Evolutionary conservation across 2,329 filamentous ascomycete species (phyloP), one percentile per base, ranked within the genome.

Genomic region (Aspergillus quadricinctus): DNA sequence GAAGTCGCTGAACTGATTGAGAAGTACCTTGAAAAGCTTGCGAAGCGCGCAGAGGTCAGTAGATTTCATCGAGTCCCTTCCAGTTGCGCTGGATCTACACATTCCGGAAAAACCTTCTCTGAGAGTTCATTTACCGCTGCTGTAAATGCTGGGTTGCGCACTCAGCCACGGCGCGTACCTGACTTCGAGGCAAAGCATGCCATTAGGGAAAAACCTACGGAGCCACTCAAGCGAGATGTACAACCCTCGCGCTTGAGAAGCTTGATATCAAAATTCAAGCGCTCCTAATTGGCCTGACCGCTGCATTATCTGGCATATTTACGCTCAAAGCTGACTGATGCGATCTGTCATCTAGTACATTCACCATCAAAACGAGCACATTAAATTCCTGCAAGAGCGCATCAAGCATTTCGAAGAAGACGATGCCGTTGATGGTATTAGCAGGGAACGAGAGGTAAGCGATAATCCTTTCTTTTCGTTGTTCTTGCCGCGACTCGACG

Each of bases 1-100:
- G 72, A 75, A 60, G 78, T 77, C 41, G 77, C 77, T n/a, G 80
- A 80, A 28, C 78, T 82, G 43, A 78, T 82, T 58, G 83, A 83
- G 71, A 84, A 84, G 62, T 83, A 77, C 50, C 65, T 73, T 25
- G 74, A 77, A 57, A 69, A 71, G 35, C 66, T 77, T 29, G 73
- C 74, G 29, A 71, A 75, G 57, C 73, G 75, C 57, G 73, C 73
- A 58, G 74, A 77, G 73, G 75, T 77, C 37, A 68, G 70, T 72
- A 48, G 50, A 49, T 43, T 25, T 23, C 25, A 48, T 19, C 8
- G 29, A 57, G 31, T 52, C 25, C 17, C 58, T 49, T 61, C 58
- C 50, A 46, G 21, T 46, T 9, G 11, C 11, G 9, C 43, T 11
- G 11, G 14, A 17, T 17, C 43, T 14, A 46, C 23, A 23, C 43